Conservation (phyloP, 257 asterid species). For the Ilex aquifolium region DNA sequence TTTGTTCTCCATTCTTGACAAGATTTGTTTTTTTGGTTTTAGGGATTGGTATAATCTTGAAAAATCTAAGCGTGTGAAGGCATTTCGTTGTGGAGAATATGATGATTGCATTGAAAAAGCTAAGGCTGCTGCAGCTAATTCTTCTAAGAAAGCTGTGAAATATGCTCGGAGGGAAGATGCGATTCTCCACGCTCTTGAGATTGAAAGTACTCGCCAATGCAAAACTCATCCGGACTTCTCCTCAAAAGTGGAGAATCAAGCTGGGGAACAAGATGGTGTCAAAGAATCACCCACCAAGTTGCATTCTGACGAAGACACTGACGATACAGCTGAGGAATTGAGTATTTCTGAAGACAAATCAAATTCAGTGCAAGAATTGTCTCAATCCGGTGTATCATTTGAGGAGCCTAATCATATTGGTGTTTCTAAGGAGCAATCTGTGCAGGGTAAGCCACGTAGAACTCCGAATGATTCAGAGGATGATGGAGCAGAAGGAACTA, state of each 20-base stretch:
- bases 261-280: constrained; percentile 18
- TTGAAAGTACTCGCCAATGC: constrained; percentile 51
- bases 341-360: constrained; percentile 37
- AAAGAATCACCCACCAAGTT: constrained; percentile 31
- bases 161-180: constrained; percentile 84
- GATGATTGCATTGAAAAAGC: constrained; percentile 76
- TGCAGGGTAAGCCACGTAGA: constrained; percentile 25
- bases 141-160: constrained; percentile 56
- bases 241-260: constrained; percentile 24
- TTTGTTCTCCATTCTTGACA: not conserved
- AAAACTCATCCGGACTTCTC: constrained; percentile 31
- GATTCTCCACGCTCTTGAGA: constrained; percentile 76
- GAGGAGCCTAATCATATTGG: constrained; percentile 44
- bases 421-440: constrained; percentile 4
- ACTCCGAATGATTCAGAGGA: constrained; percentile 75
- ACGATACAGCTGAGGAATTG: constrained; percentile 26
- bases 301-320: constrained; percentile 29
- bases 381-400: constrained; percentile 67
- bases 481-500: constrained; percentile 53
- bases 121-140: constrained; percentile 44
- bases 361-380: constrained; percentile 45
- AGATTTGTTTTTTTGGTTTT: constrained; percentile 15
- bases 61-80: constrained; percentile 77
- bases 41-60: constrained; percentile 97
- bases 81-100: constrained; percentile 88